Conservation (phyloP, 345 rosid genomes). For the Rhodamnia argentea region DNA sequence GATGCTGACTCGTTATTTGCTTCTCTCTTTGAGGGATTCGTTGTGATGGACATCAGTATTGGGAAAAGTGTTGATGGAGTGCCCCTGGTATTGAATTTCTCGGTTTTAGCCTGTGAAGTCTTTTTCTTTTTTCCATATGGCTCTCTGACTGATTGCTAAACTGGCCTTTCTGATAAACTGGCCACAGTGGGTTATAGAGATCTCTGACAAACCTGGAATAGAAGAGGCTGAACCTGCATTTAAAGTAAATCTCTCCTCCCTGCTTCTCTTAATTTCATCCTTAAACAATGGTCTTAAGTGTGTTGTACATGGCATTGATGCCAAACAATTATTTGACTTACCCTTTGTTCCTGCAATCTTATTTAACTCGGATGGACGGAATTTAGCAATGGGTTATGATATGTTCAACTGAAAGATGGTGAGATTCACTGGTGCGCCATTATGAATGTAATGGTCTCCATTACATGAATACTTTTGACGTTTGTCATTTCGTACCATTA, state of each 20-base stretch:
- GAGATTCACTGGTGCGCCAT: background rate
- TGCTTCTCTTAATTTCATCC: background rate
- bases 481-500: background rate
- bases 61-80: conserved; percentile 89
- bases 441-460: background rate
- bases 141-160: background rate
- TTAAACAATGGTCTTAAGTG: background rate
- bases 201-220: conserved; percentile 79
- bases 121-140: background rate
- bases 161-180: background rate
- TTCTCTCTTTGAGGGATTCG: conserved; percentile 83
- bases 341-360: background rate
- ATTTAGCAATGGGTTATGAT: background rate
- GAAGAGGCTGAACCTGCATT: conserved; percentile 94
- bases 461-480: background rate
- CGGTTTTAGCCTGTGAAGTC: background rate
- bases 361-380: background rate
- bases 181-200: conserved; percentile 87
- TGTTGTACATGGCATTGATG: background rate
- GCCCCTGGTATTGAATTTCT: conserved; percentile 59
- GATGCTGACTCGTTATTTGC: conserved; percentile 43
- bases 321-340: background rate
- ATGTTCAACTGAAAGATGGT: background rate
- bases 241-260: conserved; percentile 40
- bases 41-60: conserved; percentile 59